Evolutionary conservation across 2,329 filamentous ascomycete species (phyloP).

Genomic region (Botryosphaeria dothidea): DNA sequence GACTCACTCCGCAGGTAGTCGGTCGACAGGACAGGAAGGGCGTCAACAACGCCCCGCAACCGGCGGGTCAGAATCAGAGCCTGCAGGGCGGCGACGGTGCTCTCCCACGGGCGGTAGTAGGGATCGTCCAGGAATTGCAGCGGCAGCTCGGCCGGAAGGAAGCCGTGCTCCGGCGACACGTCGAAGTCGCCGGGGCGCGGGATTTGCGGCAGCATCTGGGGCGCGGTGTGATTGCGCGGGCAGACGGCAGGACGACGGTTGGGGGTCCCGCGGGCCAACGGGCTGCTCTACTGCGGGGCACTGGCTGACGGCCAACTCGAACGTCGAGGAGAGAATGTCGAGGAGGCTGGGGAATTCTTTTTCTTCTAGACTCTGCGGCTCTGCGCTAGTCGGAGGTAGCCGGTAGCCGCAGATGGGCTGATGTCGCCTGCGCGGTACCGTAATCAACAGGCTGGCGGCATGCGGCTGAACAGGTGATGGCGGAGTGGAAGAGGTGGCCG

Average conservation of each 20-base stretch:
- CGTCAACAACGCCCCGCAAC: conserved; percentile 75
- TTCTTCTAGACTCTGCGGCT: background rate
- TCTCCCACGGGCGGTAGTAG: conserved; percentile 96
- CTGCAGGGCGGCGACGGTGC: conserved; percentile 81
- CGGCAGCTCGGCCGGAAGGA: conserved; percentile 80
- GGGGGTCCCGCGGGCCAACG: background rate
- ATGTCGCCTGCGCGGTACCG: background rate
- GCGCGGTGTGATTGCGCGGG: background rate
- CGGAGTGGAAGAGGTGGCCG: background rate
- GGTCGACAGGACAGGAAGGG: conserved; percentile 81
- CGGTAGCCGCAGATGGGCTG: background rate
- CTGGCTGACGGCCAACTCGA: background rate
- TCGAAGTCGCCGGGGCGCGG: conserved; percentile 19
- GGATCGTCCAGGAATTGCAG: conserved; percentile 79
- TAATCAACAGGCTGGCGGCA: background rate
- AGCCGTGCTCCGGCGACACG: conserved; percentile 65
- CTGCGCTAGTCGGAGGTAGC: conserved; percentile 2
- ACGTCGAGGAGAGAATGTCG: background rate
- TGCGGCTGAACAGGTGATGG: conserved; percentile 3
- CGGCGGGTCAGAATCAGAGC: conserved; percentile 82
- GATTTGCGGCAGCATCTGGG: conserved; percentile 18
- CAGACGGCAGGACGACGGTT: background rate
- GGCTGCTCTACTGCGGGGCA: background rate
- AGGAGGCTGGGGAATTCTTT: background rate
- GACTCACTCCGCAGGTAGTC: conserved; percentile 76